phyloP scores from a whole-genome alignment of 176 grass and related monocot species.

The Carex cristatella region DNA sequence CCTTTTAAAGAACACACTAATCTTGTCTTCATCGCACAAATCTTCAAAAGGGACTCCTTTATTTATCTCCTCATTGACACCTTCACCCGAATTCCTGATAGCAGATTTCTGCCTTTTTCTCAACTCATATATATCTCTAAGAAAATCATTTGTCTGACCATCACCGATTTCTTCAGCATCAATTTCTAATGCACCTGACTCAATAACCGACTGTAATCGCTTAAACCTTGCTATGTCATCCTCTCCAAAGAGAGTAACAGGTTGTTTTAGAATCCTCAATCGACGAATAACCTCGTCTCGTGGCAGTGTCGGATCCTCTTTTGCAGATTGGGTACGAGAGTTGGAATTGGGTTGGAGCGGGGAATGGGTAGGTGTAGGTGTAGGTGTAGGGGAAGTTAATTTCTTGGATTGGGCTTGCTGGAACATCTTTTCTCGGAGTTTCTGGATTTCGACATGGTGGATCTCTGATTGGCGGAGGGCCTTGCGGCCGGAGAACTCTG shows the following conservation, averaged over 20 bases:
- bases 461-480: conserved; percentile 54
- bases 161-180: conserved; percentile 56
- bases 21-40: conserved; percentile 70
- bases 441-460: conserved; percentile 45
- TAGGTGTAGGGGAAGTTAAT: background rate
- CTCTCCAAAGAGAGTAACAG: conserved; percentile 61
- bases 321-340: background rate
- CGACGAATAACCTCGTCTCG: conserved; percentile 57
- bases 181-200: conserved; percentile 34
- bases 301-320: conserved; percentile 24
- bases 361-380: background rate
- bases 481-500: conserved; percentile 54
- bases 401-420: conserved; percentile 37
- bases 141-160: conserved; percentile 84
- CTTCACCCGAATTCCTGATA: conserved; percentile 25
- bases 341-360: background rate
- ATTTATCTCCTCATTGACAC: conserved; percentile 1
- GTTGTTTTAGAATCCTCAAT: conserved; percentile 57
- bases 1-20: conserved; percentile 57
- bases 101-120: conserved; percentile 29
- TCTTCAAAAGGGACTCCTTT: conserved; percentile 44
- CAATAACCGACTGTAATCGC: conserved; percentile 39
- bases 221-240: conserved; percentile 43
- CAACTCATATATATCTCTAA: conserved; percentile 54
- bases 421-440: conserved; percentile 34